Conservation (phyloP, 169 alveolate genomes). For the Cryptosporidium bovis region DNA sequence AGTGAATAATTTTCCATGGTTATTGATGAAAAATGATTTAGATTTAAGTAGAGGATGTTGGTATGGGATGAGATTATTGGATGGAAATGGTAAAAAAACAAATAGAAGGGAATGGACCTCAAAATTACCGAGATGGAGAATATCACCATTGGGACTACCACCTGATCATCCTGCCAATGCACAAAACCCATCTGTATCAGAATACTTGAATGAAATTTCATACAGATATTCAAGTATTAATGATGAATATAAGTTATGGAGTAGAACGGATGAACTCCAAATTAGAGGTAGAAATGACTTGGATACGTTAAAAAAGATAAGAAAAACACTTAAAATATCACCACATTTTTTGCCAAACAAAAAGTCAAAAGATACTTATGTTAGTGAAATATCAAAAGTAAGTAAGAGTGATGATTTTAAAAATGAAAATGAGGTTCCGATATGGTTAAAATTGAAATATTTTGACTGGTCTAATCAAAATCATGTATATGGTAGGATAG, state of each 20-base stretch:
- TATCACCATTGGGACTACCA: constrained; percentile 67
- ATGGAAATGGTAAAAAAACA: constrained; percentile 61
- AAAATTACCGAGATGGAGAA: constrained; percentile 72
- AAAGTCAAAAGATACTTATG: constrained; percentile 25
- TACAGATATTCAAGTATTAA: constrained; percentile 22
- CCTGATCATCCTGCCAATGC: constrained; percentile 72
- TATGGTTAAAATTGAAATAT: constrained; percentile 44
- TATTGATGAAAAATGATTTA: constrained; percentile 30
- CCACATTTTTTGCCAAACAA: constrained; percentile 45
- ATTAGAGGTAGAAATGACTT: not conserved
- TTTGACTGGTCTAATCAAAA: constrained; percentile 64
- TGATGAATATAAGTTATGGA: constrained; percentile 26
- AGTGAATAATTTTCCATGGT: constrained; percentile 32
- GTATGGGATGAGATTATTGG: constrained; percentile 67
- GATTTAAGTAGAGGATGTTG: constrained; percentile 66
- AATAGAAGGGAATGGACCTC: constrained; percentile 64
- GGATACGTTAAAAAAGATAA: constrained; percentile 1
- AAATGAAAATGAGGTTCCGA: not conserved
- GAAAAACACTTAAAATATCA: constrained; percentile 32
- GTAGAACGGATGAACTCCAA: not conserved
- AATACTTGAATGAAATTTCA: constrained; percentile 42
- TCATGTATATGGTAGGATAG: constrained; percentile 72
- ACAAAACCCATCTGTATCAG: constrained; percentile 62
- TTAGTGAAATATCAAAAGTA: constrained; percentile 27
- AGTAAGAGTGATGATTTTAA: constrained; percentile 1